Conservation (phyloP, 1,139 yeast genomes). For the Hansenula sp. region DNA sequence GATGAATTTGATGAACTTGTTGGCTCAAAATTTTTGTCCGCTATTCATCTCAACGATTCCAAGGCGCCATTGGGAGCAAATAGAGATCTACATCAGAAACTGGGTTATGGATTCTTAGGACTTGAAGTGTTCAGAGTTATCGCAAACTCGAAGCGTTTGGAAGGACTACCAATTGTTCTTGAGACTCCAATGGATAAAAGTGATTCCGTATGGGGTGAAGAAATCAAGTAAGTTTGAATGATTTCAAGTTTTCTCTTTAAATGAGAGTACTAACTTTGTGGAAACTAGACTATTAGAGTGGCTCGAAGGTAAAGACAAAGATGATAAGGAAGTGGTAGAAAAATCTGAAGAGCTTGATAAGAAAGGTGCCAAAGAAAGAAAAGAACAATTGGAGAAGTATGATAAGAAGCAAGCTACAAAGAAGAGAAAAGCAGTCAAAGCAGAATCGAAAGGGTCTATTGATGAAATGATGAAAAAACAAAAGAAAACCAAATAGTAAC, state of each 20-base stretch:
- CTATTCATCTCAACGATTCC: slow-evolving; percentile 89
- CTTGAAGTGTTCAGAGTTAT: slow-evolving; percentile 73
- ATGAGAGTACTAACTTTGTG: neutral
- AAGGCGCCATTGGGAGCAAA: slow-evolving; percentile 91
- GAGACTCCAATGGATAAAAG: slow-evolving; percentile 80
- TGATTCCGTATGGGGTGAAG: slow-evolving; percentile 68
- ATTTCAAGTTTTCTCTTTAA: slow-evolving; percentile 3
- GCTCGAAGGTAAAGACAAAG: slow-evolving; percentile 50
- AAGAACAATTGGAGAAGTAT: slow-evolving; percentile 33
- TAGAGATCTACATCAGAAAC: slow-evolving; percentile 84
- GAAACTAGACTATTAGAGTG: slow-evolving; percentile 48
- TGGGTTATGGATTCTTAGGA: slow-evolving; percentile 89
- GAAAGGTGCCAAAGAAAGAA: slow-evolving; percentile 57
- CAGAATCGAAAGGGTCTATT: slow-evolving; percentile 3
- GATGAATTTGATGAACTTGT: slow-evolving; percentile 62
- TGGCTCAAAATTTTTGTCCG: slow-evolving; percentile 72
- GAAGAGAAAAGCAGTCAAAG: slow-evolving; percentile 18
- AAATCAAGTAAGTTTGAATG: slow-evolving; percentile 53
- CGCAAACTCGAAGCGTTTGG: slow-evolving; percentile 63
- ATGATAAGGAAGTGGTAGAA: slow-evolving; percentile 51
- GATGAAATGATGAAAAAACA: slow-evolving; percentile 10
- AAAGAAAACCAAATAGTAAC: slow-evolving; percentile 5
- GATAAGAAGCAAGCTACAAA: slow-evolving; percentile 27
- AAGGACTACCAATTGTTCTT: slow-evolving; percentile 72
- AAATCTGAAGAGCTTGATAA: slow-evolving; percentile 48